Conservation (phyloP, 179 eudicot species). For the Beta macrorhiza region DNA sequence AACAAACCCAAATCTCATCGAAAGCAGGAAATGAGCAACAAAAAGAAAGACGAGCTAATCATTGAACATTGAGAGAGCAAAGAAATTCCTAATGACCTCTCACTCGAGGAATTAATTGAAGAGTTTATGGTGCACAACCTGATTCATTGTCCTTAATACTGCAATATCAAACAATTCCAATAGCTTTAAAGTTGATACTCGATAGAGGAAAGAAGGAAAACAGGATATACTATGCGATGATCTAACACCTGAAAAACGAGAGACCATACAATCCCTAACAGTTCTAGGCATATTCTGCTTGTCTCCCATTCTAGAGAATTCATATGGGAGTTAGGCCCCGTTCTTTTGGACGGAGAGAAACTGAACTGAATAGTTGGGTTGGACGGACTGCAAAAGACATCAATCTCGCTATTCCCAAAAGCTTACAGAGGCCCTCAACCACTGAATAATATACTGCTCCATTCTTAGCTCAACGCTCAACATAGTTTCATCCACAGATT, state of each 20-base stretch:
- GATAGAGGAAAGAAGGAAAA: not conserved
- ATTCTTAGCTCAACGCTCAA: no score
- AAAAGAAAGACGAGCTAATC: not conserved
- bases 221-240: not conserved
- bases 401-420: no score
- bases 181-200: not conserved
- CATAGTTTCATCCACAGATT: no score
- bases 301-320: not conserved
- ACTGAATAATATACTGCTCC: no score
- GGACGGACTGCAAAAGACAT: no score
- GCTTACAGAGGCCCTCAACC: no score
- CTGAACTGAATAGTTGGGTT: not conserved
- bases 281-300: not conserved
- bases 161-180: not conserved
- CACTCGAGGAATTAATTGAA: not conserved
- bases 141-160: no score
- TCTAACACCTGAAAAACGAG: not conserved
- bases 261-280: not conserved
- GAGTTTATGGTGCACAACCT: not conserved
- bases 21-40: not conserved
- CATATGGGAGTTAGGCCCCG: not conserved
- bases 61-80: not conserved
- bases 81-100: not conserved
- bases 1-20: not conserved
- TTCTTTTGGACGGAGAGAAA: no score